phyloP scores from a whole-genome alignment of 768 basidiomycete genomes.

The Crassisporium funariophilum region DNA sequence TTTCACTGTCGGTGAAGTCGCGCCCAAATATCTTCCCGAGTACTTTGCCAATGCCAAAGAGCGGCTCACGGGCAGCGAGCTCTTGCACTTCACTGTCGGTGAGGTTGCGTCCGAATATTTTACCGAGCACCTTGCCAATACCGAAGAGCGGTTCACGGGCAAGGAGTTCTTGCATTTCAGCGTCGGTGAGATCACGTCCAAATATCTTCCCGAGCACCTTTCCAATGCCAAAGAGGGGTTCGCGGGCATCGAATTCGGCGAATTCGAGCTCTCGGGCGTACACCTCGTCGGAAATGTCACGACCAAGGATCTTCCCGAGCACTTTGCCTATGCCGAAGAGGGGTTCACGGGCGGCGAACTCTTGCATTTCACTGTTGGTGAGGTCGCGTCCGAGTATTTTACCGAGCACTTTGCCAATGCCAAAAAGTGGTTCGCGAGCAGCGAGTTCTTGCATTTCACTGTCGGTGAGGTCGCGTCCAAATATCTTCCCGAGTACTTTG shows the following conservation, averaged over 20 bases:
- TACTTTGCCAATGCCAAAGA: not conserved
- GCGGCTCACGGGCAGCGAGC: not conserved
- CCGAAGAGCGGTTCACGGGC: not conserved
- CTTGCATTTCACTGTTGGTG: not conserved
- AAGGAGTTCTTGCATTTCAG: not conserved
- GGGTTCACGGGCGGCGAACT: not conserved
- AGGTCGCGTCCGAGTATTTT: not conserved
- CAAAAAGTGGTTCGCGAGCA: not conserved
- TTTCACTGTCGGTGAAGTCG: not conserved
- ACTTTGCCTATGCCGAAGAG: not conserved
- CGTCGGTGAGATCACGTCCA: not conserved
- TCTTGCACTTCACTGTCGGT: not conserved
- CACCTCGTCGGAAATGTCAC: not conserved
- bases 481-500: not conserved
- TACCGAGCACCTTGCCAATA: not conserved
- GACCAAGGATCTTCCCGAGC: not conserved
- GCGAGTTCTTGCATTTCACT: not conserved
- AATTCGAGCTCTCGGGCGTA: no score
- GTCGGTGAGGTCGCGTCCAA: not conserved
- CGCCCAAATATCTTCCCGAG: not conserved
- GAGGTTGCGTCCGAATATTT: not conserved
- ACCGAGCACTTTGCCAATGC: not conserved
- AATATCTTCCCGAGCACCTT: not conserved
- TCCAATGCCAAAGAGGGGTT: not conserved
- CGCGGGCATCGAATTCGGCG: not conserved